Conservation (phyloP, 164 flowering plant genomes). For the Nymphaea thermarum region DNA sequence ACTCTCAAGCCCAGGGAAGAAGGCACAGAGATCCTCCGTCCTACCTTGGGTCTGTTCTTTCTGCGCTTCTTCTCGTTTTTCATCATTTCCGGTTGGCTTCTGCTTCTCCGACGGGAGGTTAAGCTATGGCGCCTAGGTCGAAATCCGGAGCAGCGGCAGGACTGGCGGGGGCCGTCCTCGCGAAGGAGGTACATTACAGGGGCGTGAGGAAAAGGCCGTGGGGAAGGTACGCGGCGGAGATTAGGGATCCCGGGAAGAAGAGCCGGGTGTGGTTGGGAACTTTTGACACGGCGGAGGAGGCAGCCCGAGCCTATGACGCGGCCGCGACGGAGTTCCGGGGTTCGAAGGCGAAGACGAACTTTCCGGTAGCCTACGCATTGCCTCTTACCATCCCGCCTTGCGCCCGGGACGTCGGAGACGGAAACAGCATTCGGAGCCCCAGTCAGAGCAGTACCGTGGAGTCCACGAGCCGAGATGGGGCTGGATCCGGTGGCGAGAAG, state of each 20-base stretch:
- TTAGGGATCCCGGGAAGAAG: not conserved
- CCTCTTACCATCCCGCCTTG: not conserved
- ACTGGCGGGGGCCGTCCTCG: not conserved
- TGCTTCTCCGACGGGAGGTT: too few species aligned
- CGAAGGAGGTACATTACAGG: not conserved
- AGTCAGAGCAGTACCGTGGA: not conserved
- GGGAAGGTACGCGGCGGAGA: not conserved
- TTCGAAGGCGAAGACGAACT: not conserved
- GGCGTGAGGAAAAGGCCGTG: not conserved
- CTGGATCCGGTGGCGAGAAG: not conserved
- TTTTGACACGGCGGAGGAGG: not conserved
- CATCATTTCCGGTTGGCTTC: not conserved
- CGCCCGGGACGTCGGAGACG: not conserved
- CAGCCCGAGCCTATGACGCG: not conserved
- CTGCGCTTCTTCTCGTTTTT: not conserved
- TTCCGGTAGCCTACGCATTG: not conserved
- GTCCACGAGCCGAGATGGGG: not conserved
- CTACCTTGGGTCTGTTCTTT: not conserved
- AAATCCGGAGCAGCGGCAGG: not conserved
- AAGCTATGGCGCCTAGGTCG: not conserved
- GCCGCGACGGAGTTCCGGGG: not conserved
- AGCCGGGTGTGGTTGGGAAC: not conserved
- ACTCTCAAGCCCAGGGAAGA: not conserved
- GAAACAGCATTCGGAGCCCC: not conserved
- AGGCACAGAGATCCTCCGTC: too few species aligned